Evolutionary conservation across 306 rosid genomes (phyloP).

Genomic region (Crotalaria pallida): DNA sequence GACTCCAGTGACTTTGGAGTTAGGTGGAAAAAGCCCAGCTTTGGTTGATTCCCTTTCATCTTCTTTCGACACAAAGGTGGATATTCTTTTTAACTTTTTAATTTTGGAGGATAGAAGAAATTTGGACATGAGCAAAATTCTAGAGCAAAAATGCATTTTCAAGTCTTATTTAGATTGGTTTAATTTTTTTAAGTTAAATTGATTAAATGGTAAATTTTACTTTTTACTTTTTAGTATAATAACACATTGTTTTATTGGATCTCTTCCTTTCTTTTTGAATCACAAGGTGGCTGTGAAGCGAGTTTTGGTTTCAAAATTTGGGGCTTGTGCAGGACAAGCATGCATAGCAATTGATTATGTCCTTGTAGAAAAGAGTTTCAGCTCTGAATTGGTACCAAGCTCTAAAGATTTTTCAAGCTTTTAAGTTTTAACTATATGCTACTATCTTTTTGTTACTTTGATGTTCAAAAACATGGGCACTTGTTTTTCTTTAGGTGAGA

Average conservation of each 20-base stretch:
- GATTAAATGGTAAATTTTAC: no score
- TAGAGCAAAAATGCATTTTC: no score
- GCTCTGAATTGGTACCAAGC: slow-evolving; percentile 42
- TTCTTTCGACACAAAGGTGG: slow-evolving; percentile 55
- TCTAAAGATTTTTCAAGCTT: background rate
- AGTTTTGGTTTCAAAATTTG: slow-evolving; percentile 54
- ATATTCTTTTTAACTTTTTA: no score
- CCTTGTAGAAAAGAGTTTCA: slow-evolving; percentile 48
- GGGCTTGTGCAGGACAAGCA: slow-evolving; percentile 79
- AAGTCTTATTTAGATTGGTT: no score
- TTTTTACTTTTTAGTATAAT: background rate
- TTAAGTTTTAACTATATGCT: background rate
- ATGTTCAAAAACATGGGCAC: background rate
- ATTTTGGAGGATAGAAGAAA: no score
- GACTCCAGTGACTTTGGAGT: slow-evolving; percentile 67
- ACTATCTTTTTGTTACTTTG: background rate
- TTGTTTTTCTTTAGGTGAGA: slow-evolving; percentile 33
- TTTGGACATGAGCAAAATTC: no score
- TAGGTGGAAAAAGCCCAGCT: slow-evolving; percentile 85
- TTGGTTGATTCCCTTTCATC: slow-evolving; percentile 55
- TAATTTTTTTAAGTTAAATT: background rate
- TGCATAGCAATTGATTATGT: slow-evolving; percentile 69
- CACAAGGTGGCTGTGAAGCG: slow-evolving; percentile 51
- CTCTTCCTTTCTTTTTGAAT: slow-evolving; percentile 10
- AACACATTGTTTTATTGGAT: background rate